phyloP scores from a whole-genome alignment of 371 early-diverging fungal genomes.

The Mortierella polycephala region DNA sequence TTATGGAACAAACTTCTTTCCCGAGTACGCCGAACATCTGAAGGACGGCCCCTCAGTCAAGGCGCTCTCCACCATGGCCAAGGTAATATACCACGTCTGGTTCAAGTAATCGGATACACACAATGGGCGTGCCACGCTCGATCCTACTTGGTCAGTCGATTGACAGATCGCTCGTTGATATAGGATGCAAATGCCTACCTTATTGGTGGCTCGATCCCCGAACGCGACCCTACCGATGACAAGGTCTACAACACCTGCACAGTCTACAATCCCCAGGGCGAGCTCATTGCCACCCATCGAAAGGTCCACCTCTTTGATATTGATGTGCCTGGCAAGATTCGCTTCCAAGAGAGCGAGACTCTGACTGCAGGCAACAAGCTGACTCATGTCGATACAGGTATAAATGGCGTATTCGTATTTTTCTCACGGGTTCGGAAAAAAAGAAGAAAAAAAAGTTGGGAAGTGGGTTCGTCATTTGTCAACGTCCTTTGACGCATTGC shows the following conservation, averaged over 20 bases:
- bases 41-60: constrained; percentile 65
- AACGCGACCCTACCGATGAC: constrained; percentile 64
- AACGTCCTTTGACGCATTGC: neutral
- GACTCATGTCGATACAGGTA: constrained; percentile 84
- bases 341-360: constrained; percentile 92
- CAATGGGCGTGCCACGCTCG: neutral
- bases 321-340: constrained; percentile 91
- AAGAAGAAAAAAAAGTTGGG: neutral
- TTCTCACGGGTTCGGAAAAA: constrained; percentile 5
- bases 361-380: constrained; percentile 79
- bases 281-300: constrained; percentile 71
- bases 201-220: constrained; percentile 94
- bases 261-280: constrained; percentile 84
- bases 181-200: constrained; percentile 83
- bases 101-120: too few species aligned
- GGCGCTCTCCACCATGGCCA: constrained; percentile 85
- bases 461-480: too few species aligned
- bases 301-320: constrained; percentile 97
- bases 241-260: constrained; percentile 93
- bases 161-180: neutral
- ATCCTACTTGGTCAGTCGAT: too few species aligned
- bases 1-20: constrained; percentile 91
- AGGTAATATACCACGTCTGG: constrained; percentile 53
- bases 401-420: constrained; percentile 5
- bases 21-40: constrained; percentile 78